A percentile compares a stretch with the other conserved stretches of the same genome.
phyloP scores from a whole-genome alignment of 305 asterid genomes.

The Fraxinus dipetala region DNA sequence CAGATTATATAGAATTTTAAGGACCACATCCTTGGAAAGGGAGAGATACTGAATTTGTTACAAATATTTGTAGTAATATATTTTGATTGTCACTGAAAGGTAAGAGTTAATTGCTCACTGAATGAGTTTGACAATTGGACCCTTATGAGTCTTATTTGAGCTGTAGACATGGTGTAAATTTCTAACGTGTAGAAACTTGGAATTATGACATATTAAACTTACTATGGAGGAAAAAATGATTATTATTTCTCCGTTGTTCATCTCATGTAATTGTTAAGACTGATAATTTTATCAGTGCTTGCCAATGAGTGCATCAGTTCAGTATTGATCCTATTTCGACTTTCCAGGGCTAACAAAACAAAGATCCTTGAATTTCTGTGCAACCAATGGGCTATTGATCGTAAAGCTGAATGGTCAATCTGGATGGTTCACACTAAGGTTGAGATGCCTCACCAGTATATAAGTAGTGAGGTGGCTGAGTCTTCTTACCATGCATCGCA shows the following conservation, averaged over 20 bases:
- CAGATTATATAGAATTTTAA: not conserved
- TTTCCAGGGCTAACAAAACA: constrained; percentile 43
- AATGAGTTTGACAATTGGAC: not conserved
- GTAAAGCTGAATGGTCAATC: constrained; percentile 98
- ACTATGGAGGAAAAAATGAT: not conserved
- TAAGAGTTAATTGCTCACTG: not conserved
- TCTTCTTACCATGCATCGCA: constrained; percentile 52
- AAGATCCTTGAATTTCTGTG: constrained; percentile 72
- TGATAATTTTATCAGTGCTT: not conserved
- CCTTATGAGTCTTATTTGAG: not conserved
- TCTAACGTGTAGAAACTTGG: not conserved
- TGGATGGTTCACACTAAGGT: constrained; percentile 96
- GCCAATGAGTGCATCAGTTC: not conserved
- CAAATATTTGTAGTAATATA: not conserved
- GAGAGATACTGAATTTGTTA: not conserved
- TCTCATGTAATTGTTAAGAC: not conserved
- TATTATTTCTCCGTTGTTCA: not conserved
- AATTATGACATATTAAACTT: not conserved
- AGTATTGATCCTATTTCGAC: constrained; percentile 10
- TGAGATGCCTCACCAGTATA: constrained; percentile 94
- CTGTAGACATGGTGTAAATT: not conserved
- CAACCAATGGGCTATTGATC: constrained; percentile 88
- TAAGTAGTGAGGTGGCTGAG: constrained; percentile 71
- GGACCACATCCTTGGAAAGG: not conserved
- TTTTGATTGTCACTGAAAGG: not conserved